Base-by-base conservation (phyloP, 2,329 filamentous ascomycete genomes). In the Exophiala oligosperma region DNA sequence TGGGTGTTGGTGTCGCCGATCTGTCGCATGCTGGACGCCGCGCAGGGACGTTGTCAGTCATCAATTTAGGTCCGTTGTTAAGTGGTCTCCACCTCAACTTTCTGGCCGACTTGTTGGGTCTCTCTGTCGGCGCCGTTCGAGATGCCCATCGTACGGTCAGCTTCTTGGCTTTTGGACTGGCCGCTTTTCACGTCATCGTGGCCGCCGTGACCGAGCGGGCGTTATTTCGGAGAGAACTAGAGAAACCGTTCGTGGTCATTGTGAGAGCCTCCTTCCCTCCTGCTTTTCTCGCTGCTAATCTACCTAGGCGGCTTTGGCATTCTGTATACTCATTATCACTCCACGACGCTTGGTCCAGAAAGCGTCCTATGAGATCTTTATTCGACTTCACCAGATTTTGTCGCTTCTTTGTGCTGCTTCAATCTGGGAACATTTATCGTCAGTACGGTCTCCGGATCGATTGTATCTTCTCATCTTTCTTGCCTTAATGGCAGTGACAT, bases 21-120 rank as follows among this genome's bases (percentile, higher is more conserved):
- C 9, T 52, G n/a, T 52, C n/a, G 32, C 32, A 7, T 11, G 49
- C 49, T 12, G 49, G 49, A 23, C 49, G 9, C 23, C 49, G 49
- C 32, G 49, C 49, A 26, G 49, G 32, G 32, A 41, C 29, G 11
- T 41, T 52, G 23, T 4, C 49, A 3, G 21, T 52, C n/a, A 41
- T 52, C n/a, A 52, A 52, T 37, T 26, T 52, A 37, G 37, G 29
- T 8, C 49, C 32, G 23, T 23, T 52, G 14, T 40, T 52, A 29
- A 37, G 32, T 41, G 35, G 49, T 24, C 49, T 41, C 40, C 29
- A 52, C 21, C 49, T 52, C 32, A 26, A 41, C 35, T 52, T 52
- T 26, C 35, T 41, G 17, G 49, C 49, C 14, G 49, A 41, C 37
- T n/a, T 52, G 23, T 23, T 52, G 35, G 35, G 49, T 26, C 32